A percentile compares a stretch with the other conserved stretches of the same genome.
phyloP scores from a whole-genome alignment of 1,139 yeast species.

The Pneumocystis carinii region DNA sequence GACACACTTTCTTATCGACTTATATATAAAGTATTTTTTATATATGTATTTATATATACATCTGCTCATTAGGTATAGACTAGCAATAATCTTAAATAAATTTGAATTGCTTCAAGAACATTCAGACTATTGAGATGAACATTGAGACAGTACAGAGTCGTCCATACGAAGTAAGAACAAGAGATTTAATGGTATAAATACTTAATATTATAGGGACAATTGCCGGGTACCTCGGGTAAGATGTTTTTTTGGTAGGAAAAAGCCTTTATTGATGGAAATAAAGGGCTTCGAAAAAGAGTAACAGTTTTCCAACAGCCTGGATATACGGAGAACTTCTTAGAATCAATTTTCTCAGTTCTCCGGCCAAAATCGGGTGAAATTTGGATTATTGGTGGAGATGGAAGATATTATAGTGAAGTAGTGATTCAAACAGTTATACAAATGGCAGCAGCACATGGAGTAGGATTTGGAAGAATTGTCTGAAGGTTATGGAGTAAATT shows the following conservation, averaged over 20 bases:
- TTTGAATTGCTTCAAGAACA: not conserved
- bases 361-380: constrained; percentile 67
- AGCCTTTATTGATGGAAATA: not conserved
- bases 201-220: not conserved
- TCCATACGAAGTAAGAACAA: not conserved
- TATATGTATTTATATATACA: too few relatives aligned
- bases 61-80: not conserved
- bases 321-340: constrained; percentile 89
- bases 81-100: not conserved
- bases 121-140: not conserved
- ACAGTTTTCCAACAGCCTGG: constrained; percentile 63
- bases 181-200: too few relatives aligned
- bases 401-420: constrained; percentile 73
- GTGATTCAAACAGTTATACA: constrained; percentile 69
- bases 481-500: constrained; percentile 19
- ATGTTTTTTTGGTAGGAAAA: not conserved
- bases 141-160: not conserved
- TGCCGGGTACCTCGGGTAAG: not conserved
- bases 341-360: constrained; percentile 67
- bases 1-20: too few relatives aligned
- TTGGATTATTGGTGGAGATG: constrained; percentile 92
- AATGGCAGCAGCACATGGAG: constrained; percentile 87
- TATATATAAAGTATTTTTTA: too few relatives aligned
- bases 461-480: not conserved
- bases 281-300: constrained; percentile 81